A percentile compares a stretch with the other conserved stretches of the same genome.
phyloP scores from a whole-genome alignment of 1,139 yeast genomes.

The Arxiozyma slooffiae region DNA sequence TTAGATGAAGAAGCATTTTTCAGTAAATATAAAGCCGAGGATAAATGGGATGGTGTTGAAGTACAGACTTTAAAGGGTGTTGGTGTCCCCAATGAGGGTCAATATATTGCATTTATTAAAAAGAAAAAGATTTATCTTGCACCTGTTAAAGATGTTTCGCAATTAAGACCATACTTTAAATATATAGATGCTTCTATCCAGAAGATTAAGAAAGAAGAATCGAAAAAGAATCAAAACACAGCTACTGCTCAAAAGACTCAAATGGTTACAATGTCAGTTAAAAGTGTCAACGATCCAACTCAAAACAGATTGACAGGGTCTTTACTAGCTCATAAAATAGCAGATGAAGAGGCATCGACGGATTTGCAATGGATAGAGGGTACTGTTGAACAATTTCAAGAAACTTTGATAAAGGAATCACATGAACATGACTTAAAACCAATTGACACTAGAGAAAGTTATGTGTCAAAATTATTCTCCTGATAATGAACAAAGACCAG shows the following conservation, averaged over 20 bases:
- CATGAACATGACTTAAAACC: slow-evolving; percentile 17
- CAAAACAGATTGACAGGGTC: slow-evolving; percentile 72
- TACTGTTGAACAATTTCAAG: slow-evolving; percentile 24
- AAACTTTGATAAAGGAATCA: slow-evolving; percentile 22
- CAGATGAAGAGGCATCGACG: slow-evolving; percentile 63
- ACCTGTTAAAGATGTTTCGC: slow-evolving; percentile 62
- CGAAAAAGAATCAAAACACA: slow-evolving; percentile 34
- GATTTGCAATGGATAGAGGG: slow-evolving; percentile 25
- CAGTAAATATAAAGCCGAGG: slow-evolving; percentile 50
- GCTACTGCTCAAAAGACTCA: slow-evolving; percentile 44
- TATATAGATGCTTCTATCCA: slow-evolving; percentile 51
- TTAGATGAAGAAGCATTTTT: slow-evolving; percentile 51
- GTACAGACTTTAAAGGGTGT: slow-evolving; percentile 69
- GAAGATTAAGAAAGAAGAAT: slow-evolving; percentile 32
- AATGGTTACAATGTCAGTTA: slow-evolving; percentile 69
- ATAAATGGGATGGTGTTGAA: slow-evolving; percentile 44
- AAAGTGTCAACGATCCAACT: slow-evolving; percentile 47
- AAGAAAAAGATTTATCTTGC: slow-evolving; percentile 49
- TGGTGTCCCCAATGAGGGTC: slow-evolving; percentile 46
- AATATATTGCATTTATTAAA: slow-evolving; percentile 43
- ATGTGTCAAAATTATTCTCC: slow-evolving; percentile 17
- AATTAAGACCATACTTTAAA: slow-evolving; percentile 70
- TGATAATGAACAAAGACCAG: not conserved
- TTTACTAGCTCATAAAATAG: slow-evolving; percentile 57
- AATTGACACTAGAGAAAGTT: slow-evolving; percentile 16